Percentiles rank a stretch among this genome's conserved stretches.
Evolutionary conservation across 306 rosid genomes (phyloP).

Genomic region (Gynostemma pentaphyllum): DNA sequence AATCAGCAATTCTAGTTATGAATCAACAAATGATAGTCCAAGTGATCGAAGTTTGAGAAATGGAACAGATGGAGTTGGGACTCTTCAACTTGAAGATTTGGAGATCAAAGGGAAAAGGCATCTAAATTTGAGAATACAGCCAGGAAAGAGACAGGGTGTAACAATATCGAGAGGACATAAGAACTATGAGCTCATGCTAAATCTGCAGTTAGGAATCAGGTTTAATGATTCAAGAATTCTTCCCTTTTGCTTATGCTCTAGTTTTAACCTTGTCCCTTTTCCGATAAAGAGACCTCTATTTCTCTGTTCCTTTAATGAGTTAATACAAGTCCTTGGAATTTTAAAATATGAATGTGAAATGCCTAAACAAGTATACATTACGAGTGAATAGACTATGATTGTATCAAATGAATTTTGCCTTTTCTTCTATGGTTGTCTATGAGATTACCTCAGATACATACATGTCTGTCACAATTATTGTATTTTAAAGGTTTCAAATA

Average conservation of each 20-base stretch:
- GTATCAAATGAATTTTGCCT: not conserved
- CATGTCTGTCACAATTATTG: not conserved
- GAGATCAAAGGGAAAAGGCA: slow-evolving; percentile 16
- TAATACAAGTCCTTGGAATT: not conserved
- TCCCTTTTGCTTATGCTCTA: not conserved
- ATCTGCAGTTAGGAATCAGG: slow-evolving; percentile 98
- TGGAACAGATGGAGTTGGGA: slow-evolving; percentile 22
- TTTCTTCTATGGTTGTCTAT: not conserved
- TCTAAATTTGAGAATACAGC: slow-evolving; percentile 25
- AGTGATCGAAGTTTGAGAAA: slow-evolving; percentile 23
- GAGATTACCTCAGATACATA: not conserved
- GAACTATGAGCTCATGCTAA: slow-evolving; percentile 89
- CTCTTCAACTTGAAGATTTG: slow-evolving; percentile 20
- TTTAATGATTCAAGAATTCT: slow-evolving; percentile 26
- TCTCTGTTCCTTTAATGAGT: not conserved
- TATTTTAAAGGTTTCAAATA: not conserved
- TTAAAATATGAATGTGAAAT: not conserved
- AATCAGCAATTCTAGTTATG: slow-evolving; percentile 33
- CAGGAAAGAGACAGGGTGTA: slow-evolving; percentile 55
- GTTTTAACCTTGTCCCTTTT: not conserved
- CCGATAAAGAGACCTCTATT: not conserved
- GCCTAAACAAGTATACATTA: not conserved
- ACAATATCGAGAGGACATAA: slow-evolving; percentile 88
- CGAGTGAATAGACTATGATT: not conserved
- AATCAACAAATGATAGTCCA: slow-evolving; percentile 13